Conservation (phyloP, 805 yeast species). For the Metschnikowia orientalis region DNA sequence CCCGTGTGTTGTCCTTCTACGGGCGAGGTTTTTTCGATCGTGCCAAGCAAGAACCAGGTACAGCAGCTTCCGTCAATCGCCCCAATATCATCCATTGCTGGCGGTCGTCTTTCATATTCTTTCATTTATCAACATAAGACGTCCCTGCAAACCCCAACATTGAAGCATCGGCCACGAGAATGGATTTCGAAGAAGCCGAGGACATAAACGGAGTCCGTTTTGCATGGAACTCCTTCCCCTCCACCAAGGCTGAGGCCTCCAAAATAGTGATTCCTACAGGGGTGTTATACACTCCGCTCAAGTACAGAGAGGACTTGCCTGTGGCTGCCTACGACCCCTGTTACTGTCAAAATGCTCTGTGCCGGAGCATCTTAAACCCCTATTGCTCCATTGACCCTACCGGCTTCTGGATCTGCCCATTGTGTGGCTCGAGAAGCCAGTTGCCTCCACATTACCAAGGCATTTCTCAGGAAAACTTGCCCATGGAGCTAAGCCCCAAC, state of each 20-base stretch:
- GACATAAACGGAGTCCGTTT: slow-evolving; percentile 44
- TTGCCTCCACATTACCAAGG: slow-evolving; percentile 80
- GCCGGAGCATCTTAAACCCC: slow-evolving; percentile 85
- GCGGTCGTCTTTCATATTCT: no score
- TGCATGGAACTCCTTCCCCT: slow-evolving; percentile 72
- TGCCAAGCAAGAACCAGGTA: background rate
- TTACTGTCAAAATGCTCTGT: slow-evolving; percentile 66
- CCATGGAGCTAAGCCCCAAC: slow-evolving; percentile 67
- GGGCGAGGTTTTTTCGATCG: slow-evolving; percentile 17
- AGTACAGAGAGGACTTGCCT: slow-evolving; percentile 69
- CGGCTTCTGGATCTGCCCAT: slow-evolving; percentile 83
- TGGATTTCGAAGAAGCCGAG: slow-evolving; percentile 43
- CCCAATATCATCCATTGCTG: background rate
- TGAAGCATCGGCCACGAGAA: slow-evolving; percentile 13
- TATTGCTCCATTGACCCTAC: slow-evolving; percentile 76
- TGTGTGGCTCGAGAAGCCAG: slow-evolving; percentile 73
- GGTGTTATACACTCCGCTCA: slow-evolving; percentile 90
- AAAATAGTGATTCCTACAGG: slow-evolving; percentile 94
- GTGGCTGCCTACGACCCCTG: slow-evolving; percentile 84
- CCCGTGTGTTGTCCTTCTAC: slow-evolving; percentile 20
- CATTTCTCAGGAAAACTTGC: slow-evolving; percentile 70
- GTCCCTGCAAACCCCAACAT: background rate
- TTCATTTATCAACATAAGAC: background rate
- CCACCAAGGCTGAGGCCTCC: slow-evolving; percentile 81
- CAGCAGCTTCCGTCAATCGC: background rate